phyloP scores from a whole-genome alignment of 2,329 filamentous ascomycete species.

The Beauveria rudraprayagi region DNA sequence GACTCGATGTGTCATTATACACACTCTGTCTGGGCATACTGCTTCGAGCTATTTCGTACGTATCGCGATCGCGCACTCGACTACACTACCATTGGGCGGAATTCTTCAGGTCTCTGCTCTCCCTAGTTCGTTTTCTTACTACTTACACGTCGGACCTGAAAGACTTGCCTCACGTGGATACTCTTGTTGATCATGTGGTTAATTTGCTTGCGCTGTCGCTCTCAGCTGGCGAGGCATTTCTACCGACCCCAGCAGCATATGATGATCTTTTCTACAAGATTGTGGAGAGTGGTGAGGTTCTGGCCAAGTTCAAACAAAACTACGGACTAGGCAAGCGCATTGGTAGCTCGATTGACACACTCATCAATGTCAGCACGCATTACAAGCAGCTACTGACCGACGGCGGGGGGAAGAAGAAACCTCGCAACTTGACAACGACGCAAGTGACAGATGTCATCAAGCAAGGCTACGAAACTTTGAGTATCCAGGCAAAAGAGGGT shows the following conservation, averaged over 20 bases:
- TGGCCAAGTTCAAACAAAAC: conserved; percentile 72
- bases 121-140: conserved; percentile 81
- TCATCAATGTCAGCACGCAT: conserved; percentile 75
- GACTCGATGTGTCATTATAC: conserved; percentile 79
- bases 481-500: conserved; percentile 81
- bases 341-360: conserved; percentile 70
- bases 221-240: conserved; percentile 80
- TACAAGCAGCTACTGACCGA: conserved; percentile 76
- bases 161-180: conserved; percentile 58
- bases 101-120: conserved; percentile 81
- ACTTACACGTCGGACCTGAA: conserved; percentile 77
- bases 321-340: conserved; percentile 54
- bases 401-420: conserved; percentile 37
- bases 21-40: conserved; percentile 74
- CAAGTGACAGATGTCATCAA: conserved; percentile 91
- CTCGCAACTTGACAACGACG: conserved; percentile 66
- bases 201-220: conserved; percentile 78
- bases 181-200: conserved; percentile 67
- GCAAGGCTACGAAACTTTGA: conserved; percentile 90
- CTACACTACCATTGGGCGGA: conserved; percentile 91
- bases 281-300: conserved; percentile 78
- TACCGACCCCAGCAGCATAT: conserved; percentile 79
- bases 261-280: conserved; percentile 99
- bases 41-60: conserved; percentile 72
- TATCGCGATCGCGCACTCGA: conserved; percentile 74